Conservation (phyloP, 768 basidiomycete species). For the Roridomyces roridus region DNA sequence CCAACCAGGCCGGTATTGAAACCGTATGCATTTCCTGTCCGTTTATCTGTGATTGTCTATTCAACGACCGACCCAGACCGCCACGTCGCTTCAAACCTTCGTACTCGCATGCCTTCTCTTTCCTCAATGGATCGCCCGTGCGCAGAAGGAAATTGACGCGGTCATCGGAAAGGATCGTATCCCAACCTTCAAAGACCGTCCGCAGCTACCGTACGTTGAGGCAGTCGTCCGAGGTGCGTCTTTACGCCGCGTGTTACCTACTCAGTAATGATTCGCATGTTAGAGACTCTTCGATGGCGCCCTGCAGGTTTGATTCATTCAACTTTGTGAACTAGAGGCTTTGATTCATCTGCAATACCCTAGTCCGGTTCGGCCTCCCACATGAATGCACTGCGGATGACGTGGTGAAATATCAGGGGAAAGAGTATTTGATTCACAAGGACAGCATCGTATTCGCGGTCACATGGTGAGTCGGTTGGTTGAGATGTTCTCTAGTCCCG, state of each 20-base stretch:
- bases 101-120: not conserved
- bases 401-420: not conserved
- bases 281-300: no score
- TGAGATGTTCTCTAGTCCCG: no score
- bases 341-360: not conserved
- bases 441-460: not conserved
- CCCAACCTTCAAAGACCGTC: conserved; percentile 11
- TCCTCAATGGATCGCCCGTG: not conserved
- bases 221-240: not conserved
- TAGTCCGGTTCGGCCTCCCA: not conserved
- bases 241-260: not conserved
- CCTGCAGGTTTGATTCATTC: not conserved
- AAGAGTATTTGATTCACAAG: not conserved
- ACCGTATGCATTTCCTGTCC: no score
- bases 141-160: conserved; percentile 12
- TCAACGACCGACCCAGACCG: no score
- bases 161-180: conserved; percentile 18
- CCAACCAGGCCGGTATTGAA: no score
- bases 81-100: not conserved
- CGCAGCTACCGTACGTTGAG: conserved; percentile 11
- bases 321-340: not conserved
- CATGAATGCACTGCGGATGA: not conserved
- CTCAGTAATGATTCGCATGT: no score
- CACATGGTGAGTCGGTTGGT: not conserved
- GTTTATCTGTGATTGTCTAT: no score